Percentiles rank a stretch among this genome's conserved stretches.
These are phyloP conservation scores for Mortierella sp. DNA, from an alignment of 371 early-diverging fungal genomes.

Conservation along the genomic window DNA sequence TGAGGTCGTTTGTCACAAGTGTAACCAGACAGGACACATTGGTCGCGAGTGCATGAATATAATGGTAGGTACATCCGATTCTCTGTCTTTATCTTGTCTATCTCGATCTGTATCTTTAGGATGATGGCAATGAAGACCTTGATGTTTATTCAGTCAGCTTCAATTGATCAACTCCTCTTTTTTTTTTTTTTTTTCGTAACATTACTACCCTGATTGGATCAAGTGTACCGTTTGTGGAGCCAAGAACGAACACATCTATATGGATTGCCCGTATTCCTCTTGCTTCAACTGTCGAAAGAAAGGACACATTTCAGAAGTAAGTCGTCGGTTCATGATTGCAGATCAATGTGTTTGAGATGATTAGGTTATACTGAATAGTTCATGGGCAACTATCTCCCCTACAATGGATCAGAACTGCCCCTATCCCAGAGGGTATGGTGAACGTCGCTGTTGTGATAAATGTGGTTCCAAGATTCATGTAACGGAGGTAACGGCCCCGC, in stretches of 20 bases:
- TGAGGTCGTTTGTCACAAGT: conserved; percentile 10
- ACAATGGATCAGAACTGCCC: conserved; percentile 34
- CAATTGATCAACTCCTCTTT: too few species aligned
- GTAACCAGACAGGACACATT: conserved; percentile 21
- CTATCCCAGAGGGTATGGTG: conserved; percentile 13
- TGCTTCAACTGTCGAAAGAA: conserved; percentile 37
- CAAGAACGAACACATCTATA: conserved; percentile 8
- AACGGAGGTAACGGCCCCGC: conserved; percentile 26
- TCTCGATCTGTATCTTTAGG: too few species aligned
- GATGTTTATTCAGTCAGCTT: too few species aligned
- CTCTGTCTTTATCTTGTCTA: background rate
- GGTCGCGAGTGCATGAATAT: conserved; percentile 15
- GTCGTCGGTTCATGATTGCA: background rate
- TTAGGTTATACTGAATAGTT: too few species aligned
- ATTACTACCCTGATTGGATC: too few species aligned
- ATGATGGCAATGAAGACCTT: too few species aligned
- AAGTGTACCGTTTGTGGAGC: conserved; percentile 43
- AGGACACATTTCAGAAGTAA: conserved; percentile 36
- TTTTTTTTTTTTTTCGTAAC: too few species aligned
- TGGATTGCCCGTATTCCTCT: conserved; percentile 17
- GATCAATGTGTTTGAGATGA: too few species aligned
- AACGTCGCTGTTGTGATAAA: conserved; percentile 6
- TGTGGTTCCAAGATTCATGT: conserved; percentile 22
- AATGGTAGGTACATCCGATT: conserved; percentile 11
- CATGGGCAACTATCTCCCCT: too few species aligned